A percentile compares a stretch with the other conserved stretches of the same genome.
Evolutionary conservation across 2,329 filamentous ascomycete species (phyloP).

Genomic region (Fusarium sp.): DNA sequence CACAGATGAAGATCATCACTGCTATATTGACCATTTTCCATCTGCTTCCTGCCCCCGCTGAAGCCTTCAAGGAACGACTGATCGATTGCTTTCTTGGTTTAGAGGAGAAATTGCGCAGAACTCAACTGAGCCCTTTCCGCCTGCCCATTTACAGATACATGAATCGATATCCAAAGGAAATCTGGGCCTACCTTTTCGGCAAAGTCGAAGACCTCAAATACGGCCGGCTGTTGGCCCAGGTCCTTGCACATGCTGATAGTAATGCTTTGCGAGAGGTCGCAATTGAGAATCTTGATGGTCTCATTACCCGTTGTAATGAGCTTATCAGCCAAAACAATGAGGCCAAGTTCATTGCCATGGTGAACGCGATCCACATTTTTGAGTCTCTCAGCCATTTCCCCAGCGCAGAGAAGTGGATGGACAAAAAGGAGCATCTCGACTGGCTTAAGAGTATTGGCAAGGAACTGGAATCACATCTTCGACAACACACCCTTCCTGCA

Average conservation of each 20-base stretch:
- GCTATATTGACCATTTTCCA: constrained; percentile 98
- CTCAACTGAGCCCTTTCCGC: constrained; percentile 90
- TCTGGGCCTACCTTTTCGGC: constrained; percentile 81
- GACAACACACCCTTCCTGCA: constrained; percentile 73
- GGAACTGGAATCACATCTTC: constrained; percentile 80
- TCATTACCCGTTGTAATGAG: constrained; percentile 75
- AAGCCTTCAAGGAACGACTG: constrained; percentile 88
- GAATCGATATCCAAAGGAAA: constrained; percentile 90
- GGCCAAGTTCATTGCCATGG: constrained; percentile 72
- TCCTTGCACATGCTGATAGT: constrained; percentile 80
- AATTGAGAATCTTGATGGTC: constrained; percentile 74
- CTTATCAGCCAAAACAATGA: constrained; percentile 73
- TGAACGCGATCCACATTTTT: constrained; percentile 89
- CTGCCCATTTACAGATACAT: constrained; percentile 91
- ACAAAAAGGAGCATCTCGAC: constrained; percentile 67
- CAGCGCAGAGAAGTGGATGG: constrained; percentile 76
- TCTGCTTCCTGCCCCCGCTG: constrained; percentile 88
- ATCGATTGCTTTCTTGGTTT: constrained; percentile 91
- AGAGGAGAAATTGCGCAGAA: constrained; percentile 85
- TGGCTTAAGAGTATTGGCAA: constrained; percentile 76
- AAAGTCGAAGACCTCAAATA: constrained; percentile 87
- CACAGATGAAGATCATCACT: constrained; percentile 92
- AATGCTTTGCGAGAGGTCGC: constrained; percentile 78
- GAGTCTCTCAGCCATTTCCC: constrained; percentile 78
- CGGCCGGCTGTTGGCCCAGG: constrained; percentile 90